phyloP scores from a whole-genome alignment of 129 eudicot genomes.

The Saposhnikovia divaricata region DNA sequence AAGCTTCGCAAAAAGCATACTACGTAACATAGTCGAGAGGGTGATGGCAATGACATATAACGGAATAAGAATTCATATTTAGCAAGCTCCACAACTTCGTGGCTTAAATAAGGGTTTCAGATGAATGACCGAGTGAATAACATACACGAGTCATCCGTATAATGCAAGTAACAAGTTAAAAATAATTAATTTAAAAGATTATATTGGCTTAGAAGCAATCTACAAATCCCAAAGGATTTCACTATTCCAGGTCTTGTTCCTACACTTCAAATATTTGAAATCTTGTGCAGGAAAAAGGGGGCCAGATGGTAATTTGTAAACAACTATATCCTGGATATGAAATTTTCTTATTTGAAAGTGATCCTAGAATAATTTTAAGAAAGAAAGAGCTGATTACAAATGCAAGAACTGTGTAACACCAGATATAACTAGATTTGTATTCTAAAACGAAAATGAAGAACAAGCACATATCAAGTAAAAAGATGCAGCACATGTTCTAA shows the following conservation, averaged over 20 bases:
- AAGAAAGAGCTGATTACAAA: neutral
- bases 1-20: neutral
- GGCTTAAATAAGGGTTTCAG: neutral
- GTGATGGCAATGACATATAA: neutral
- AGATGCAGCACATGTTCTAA: neutral
- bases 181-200: neutral
- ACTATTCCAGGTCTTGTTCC: neutral
- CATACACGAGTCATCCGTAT: neutral
- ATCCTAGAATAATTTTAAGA: neutral
- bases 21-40: neutral
- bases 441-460: neutral
- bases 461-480: neutral
- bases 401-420: neutral
- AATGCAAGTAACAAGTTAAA: neutral
- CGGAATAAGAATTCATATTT: neutral
- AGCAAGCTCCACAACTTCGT: neutral
- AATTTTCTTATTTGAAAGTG: neutral
- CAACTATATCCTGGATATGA: neutral
- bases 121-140: neutral
- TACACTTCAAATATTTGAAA: neutral
- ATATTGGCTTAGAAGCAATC: neutral
- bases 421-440: neutral
- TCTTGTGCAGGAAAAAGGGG: neutral
- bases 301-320: neutral
- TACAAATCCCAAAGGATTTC: neutral